Evolutionary conservation across 805 yeast genomes (phyloP).

Genomic region (Saturnispora saitoi): DNA sequence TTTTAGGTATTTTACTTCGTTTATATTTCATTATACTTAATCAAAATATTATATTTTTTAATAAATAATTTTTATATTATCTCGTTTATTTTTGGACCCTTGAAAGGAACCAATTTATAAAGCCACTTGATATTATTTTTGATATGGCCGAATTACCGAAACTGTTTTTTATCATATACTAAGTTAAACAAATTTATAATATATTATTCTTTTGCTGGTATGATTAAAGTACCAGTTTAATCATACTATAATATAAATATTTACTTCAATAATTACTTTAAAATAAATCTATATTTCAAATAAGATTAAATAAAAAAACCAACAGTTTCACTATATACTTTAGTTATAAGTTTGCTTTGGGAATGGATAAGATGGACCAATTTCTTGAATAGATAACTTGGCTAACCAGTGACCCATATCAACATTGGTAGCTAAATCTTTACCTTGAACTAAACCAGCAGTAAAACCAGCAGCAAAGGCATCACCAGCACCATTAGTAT

Average conservation of each 20-base stretch:
- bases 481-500: slow-evolving; percentile 98
- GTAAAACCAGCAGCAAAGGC: slow-evolving; percentile 96
- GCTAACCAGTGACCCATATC: slow-evolving; percentile 98
- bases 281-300: background rate
- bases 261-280: background rate
- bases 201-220: background rate
- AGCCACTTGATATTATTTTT: too few species aligned
- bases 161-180: too few species aligned
- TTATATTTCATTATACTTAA: background rate
- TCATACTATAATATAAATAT: too few species aligned
- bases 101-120: too few species aligned
- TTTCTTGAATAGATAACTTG: slow-evolving; percentile 78
- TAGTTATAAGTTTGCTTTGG: slow-evolving; percentile 49
- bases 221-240: too few species aligned
- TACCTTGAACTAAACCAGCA: slow-evolving; percentile 76
- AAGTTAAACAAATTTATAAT: too few species aligned
- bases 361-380: slow-evolving; percentile 90
- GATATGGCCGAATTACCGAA: background rate
- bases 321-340: slow-evolving; percentile 28
- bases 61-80: too few species aligned
- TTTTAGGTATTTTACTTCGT: background rate
- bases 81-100: too few species aligned
- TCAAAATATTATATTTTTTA: too few species aligned
- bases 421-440: slow-evolving; percentile 48
- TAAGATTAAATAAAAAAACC: slow-evolving; percentile 38